These are phyloP conservation scores for Phenoliferia sp. DNA, from an alignment of 1,284 basidiomycete species.

Conservation along the genomic window DNA sequence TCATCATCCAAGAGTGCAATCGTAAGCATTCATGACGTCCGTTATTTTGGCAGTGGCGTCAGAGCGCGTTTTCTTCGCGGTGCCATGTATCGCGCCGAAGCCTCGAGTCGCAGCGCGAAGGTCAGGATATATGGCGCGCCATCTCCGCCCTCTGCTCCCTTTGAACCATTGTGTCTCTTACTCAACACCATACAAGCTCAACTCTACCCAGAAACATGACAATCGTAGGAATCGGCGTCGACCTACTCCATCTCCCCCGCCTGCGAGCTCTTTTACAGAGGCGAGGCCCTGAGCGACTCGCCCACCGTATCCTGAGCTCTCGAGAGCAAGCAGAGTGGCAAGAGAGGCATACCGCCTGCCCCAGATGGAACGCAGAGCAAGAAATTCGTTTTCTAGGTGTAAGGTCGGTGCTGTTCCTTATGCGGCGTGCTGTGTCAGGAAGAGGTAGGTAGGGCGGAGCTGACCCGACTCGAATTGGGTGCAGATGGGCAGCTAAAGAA, in stretches of 20 bases:
- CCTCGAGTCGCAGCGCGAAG: too few species aligned
- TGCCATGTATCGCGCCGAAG: too few species aligned
- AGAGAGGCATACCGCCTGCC: not conserved
- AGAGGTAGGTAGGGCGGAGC: not conserved
- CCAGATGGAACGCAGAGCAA: not conserved
- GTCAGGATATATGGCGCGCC: too few species aligned
- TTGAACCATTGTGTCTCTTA: not conserved
- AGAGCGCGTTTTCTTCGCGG: too few species aligned
- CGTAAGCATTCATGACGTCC: too few species aligned
- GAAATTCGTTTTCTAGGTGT: slow-evolving; percentile 22
- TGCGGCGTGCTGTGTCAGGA: not conserved
- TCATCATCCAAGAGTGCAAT: too few species aligned
- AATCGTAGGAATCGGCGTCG: slow-evolving; percentile 34
- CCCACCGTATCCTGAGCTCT: slow-evolving; percentile 24
- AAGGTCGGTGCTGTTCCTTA: slow-evolving; percentile 17
- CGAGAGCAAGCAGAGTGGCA: slow-evolving; percentile 6
- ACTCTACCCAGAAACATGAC: too few species aligned
- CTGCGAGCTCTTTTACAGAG: slow-evolving; percentile 20
- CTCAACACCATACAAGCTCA: too few species aligned
- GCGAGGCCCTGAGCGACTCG: slow-evolving; percentile 21
- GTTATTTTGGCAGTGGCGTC: too few species aligned
- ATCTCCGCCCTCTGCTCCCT: not conserved
- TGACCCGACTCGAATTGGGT: not conserved
- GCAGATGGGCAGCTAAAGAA: slow-evolving; percentile 41
- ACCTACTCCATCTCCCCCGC: slow-evolving; percentile 31